Evolutionary conservation across 192 early-diverging fungal genomes (phyloP).

Genomic region (Chytriomyces sp.): DNA sequence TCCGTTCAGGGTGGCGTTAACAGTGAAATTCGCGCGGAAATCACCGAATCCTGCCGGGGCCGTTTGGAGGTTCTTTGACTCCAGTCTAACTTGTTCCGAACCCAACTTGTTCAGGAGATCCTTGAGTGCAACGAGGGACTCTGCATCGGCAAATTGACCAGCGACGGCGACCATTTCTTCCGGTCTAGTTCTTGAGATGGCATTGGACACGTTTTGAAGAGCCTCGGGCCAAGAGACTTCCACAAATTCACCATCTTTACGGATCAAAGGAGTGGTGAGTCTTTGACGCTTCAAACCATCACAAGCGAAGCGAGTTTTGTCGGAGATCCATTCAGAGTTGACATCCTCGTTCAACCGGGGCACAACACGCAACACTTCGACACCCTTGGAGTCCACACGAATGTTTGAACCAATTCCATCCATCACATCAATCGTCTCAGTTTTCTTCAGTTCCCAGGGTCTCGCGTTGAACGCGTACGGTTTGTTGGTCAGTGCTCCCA

Average conservation of each 20-base stretch:
- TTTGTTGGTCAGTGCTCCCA: conserved; percentile 96
- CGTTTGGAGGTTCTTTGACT: conserved; percentile 59
- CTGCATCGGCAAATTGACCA: conserved; percentile 92
- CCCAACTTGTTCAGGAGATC: conserved; percentile 89
- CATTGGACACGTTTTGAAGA: conserved; percentile 70
- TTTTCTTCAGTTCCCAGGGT: conserved; percentile 97
- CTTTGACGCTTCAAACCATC: conserved; percentile 97
- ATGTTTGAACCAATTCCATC: conserved; percentile 97
- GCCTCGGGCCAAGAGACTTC: conserved; percentile 87
- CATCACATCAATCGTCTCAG: conserved; percentile 92
- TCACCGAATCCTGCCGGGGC: conserved; percentile 66
- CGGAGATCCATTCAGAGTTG: conserved; percentile 99
- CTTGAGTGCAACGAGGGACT: conserved; percentile 92
- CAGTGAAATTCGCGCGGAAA: conserved; percentile 87
- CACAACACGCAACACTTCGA: conserved; percentile 94
- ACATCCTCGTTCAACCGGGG: conserved; percentile 97
- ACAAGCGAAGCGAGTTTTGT: conserved; percentile 93
- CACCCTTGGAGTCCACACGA: conserved; percentile 92
- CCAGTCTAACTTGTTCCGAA: conserved; percentile 83
- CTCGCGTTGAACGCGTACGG: conserved; percentile 92
- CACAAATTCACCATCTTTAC: conserved; percentile 81
- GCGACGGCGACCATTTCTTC: conserved; percentile 81
- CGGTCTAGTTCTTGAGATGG: conserved; percentile 64
- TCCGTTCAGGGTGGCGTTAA: conserved; percentile 83
- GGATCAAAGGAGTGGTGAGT: conserved; percentile 88